These are phyloP conservation scores for Alternaria rosae DNA, from an alignment of 2,329 filamentous ascomycete species.

Conservation along the genomic window DNA sequence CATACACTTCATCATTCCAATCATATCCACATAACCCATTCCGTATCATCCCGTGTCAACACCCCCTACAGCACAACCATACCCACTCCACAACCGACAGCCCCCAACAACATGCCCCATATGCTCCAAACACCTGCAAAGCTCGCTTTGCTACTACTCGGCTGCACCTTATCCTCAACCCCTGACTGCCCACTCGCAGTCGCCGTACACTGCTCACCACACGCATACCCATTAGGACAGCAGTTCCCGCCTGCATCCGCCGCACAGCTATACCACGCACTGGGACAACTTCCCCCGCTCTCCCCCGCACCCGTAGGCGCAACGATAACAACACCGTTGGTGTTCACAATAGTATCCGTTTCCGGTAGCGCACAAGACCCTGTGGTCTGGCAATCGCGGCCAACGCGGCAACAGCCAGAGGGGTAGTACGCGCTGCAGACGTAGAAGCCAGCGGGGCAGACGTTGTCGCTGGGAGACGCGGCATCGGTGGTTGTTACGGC, in stretches of 20 bases:
- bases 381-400: conserved; percentile 81
- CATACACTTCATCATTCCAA: background rate
- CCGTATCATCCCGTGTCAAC: background rate
- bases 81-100: conserved; percentile 42
- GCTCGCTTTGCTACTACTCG: conserved; percentile 42
- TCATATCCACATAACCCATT: background rate
- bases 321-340: conserved; percentile 73
- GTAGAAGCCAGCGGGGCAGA: conserved; percentile 91
- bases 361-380: conserved; percentile 69
- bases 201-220: conserved; percentile 47
- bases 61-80: conserved; percentile 49
- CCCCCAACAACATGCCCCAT: conserved; percentile 41
- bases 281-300: conserved; percentile 67
- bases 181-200: conserved; percentile 37
- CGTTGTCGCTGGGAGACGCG: conserved; percentile 68
- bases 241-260: conserved; percentile 76
- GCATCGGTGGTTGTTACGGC: conserved; percentile 48
- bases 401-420: conserved; percentile 88
- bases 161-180: conserved; percentile 47
- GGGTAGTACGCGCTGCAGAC: conserved; percentile 81
- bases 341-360: conserved; percentile 66
- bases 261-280: conserved; percentile 79
- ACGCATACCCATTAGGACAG: conserved; percentile 69
- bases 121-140: conserved; percentile 31
- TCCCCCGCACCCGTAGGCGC: conserved; percentile 61